phyloP scores from a whole-genome alignment of 176 grass and related monocot species.

The Zea mays region Zm-B73-REFERENCE-NAM-5.0 NC_050099.1:61238501-61239000 shows the following conservation, averaged over 20 bases:
- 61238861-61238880: neutral
- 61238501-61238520: slow-evolving; percentile 86
- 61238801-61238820: neutral
- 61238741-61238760: neutral
- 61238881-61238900: neutral
- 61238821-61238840: neutral
- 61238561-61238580: slow-evolving; percentile 78
- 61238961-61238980: neutral
- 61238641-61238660: slow-evolving; percentile 71
- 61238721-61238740: neutral
- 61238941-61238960: neutral
- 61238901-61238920: neutral
- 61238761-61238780: neutral
- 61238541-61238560: slow-evolving; percentile 62
- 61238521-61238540: slow-evolving; percentile 73
- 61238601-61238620: slow-evolving; percentile 86
- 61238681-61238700: slow-evolving; percentile 78
- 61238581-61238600: slow-evolving; percentile 71
- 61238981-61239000: slow-evolving; percentile 87
- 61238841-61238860: neutral
- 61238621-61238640: slow-evolving; percentile 82
- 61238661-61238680: slow-evolving; percentile 87
- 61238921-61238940: neutral
- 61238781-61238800: neutral
- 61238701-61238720: neutral